phyloP scores from a whole-genome alignment of 805 yeast species.

The Candida anglica region DNA sequence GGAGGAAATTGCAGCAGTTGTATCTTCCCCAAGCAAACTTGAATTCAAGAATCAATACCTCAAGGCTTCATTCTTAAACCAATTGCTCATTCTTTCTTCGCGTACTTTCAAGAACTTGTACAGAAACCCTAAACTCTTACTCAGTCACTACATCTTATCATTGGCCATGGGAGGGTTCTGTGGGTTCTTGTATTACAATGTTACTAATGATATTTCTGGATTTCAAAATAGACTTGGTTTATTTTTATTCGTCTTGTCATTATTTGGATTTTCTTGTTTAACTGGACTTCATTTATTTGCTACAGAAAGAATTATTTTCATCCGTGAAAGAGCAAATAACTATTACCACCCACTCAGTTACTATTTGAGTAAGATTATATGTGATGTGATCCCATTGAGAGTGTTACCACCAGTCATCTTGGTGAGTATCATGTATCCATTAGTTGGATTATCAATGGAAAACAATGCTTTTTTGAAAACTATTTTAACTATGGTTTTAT shows the following conservation, averaged over 20 bases:
- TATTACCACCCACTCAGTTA: constrained; percentile 87
- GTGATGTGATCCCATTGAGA: constrained; percentile 91
- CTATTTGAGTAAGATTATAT: constrained; percentile 76
- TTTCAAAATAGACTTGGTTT: constrained; percentile 94
- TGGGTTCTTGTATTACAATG: constrained; percentile 79
- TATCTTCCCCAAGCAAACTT: constrained; percentile 18
- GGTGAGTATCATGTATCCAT: constrained; percentile 78
- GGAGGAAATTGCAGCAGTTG: constrained; percentile 29
- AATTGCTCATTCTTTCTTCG: constrained; percentile 70
- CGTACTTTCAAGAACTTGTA: constrained; percentile 90
- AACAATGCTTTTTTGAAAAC: constrained; percentile 71
- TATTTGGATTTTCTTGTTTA: constrained; percentile 90
- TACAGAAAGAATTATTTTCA: constrained; percentile 80
- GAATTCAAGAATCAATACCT: constrained; percentile 29
- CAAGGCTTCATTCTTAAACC: constrained; percentile 60
- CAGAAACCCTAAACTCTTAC: constrained; percentile 84
- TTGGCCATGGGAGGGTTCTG: constrained; percentile 76
- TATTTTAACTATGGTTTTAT: constrained; percentile 65
- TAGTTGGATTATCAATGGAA: constrained; percentile 82
- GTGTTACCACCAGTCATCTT: constrained; percentile 88
- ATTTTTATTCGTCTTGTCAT: constrained; percentile 84
- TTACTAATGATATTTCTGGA: constrained; percentile 87
- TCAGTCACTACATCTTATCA: constrained; percentile 80
- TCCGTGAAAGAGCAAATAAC: constrained; percentile 91
- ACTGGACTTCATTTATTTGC: constrained; percentile 91